A percentile compares a stretch with the other conserved stretches of the same genome.
These are phyloP conservation scores for Ceratobasidium sp. DNA, from an alignment of 1,284 basidiomycete genomes.

Conservation along the genomic window DNA sequence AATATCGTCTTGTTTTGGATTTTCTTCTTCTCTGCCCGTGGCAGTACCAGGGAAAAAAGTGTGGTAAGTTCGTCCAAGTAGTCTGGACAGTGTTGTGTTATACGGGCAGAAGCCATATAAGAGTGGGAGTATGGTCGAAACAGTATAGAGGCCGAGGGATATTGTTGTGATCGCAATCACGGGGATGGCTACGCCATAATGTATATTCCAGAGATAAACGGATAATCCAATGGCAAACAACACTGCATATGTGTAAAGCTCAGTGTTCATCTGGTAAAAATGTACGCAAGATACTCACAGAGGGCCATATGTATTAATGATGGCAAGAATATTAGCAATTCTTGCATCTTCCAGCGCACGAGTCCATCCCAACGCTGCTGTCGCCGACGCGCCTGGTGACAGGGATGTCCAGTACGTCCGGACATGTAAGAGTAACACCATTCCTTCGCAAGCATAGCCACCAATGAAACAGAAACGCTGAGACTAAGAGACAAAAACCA, in stretches of 20 bases:
- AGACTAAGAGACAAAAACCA: conserved; percentile 22
- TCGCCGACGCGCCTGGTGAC: neutral
- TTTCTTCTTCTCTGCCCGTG: neutral
- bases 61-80: neutral
- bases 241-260: neutral
- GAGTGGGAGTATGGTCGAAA: conserved; percentile 5
- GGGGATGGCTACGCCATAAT: conserved; percentile 13
- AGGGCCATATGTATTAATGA: conserved; percentile 14
- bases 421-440: conserved; percentile 27
- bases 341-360: conserved; percentile 11
- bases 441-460: conserved; percentile 20
- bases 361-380: conserved; percentile 11
- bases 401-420: conserved; percentile 4
- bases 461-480: neutral
- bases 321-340: conserved; percentile 1
- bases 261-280: too few relatives aligned
- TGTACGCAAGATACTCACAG: neutral
- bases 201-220: conserved; percentile 2
- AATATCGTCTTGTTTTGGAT: neutral
- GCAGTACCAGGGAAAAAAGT: too few relatives aligned
- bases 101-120: neutral
- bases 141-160: neutral
- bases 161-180: neutral
- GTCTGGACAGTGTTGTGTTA: neutral
- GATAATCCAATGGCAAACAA: conserved; percentile 11